phyloP scores from a whole-genome alignment of 1,284 basidiomycete genomes.

The Sphaerobolus stellatus region DNA sequence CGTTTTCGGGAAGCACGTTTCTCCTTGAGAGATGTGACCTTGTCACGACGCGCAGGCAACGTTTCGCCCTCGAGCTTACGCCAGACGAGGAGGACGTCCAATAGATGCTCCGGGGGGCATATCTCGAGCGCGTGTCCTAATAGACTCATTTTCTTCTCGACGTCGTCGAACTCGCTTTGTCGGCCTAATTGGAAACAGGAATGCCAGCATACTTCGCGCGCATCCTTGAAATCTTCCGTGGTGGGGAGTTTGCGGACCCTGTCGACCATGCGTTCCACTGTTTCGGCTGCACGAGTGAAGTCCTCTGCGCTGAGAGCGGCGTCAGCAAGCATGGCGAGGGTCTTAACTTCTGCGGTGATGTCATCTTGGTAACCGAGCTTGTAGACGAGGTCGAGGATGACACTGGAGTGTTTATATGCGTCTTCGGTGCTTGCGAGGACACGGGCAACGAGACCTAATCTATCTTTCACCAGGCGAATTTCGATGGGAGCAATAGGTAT shows the following conservation, averaged over 20 bases:
- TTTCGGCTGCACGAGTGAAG: constrained; percentile 69
- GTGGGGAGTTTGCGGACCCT: constrained; percentile 50
- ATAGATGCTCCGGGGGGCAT: constrained; percentile 78
- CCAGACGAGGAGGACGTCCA: constrained; percentile 75
- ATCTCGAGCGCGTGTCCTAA: constrained; percentile 84
- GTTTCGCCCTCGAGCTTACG: constrained; percentile 64
- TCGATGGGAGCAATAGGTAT: constrained; percentile 84
- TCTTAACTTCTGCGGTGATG: constrained; percentile 70
- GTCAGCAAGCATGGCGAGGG: constrained; percentile 85
- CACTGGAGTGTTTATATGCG: constrained; percentile 85
- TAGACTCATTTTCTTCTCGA: constrained; percentile 64
- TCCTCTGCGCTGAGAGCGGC: constrained; percentile 80
- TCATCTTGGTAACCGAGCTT: constrained; percentile 83
- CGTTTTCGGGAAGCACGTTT: constrained; percentile 3
- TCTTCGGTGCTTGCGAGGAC: constrained; percentile 80
- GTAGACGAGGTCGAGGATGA: constrained; percentile 83
- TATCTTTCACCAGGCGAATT: constrained; percentile 85
- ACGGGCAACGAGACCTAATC: constrained; percentile 76
- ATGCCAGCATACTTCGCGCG: constrained; percentile 82
- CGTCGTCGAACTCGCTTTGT: constrained; percentile 71
- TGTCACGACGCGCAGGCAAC: constrained; percentile 48
- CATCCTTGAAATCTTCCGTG: constrained; percentile 44
- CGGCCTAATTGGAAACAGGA: constrained; percentile 84
- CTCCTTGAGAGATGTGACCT: constrained; percentile 11
- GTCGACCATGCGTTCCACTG: constrained; percentile 69